Conservation (phyloP, 192 early-diverging fungal species). For the Lobosporangium transversale region DNA sequence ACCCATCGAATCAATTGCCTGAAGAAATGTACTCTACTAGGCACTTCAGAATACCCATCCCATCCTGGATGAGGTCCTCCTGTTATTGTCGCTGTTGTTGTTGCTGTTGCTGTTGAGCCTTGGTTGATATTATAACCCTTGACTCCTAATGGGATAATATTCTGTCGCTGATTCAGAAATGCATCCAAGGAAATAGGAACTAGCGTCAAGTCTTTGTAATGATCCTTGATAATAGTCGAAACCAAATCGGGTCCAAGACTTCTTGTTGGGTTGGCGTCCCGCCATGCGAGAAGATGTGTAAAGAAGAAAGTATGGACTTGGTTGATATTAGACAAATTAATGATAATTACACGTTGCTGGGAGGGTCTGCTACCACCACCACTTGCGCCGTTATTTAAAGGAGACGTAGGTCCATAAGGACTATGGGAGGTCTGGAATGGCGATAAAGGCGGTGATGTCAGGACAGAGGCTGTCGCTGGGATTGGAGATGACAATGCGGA, state of each 20-base stretch:
- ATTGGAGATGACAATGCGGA: slow-evolving; percentile 24
- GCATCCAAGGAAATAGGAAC: slow-evolving; percentile 31
- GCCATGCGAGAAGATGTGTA: slow-evolving; percentile 38
- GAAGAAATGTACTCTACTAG: slow-evolving; percentile 36
- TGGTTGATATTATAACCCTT: not conserved
- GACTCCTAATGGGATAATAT: not conserved
- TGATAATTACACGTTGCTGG: slow-evolving; percentile 19
- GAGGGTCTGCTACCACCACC: not conserved
- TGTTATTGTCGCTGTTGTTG: not conserved
- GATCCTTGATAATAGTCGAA: slow-evolving; percentile 36
- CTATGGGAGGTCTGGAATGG: slow-evolving; percentile 9
- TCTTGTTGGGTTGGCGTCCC: slow-evolving; percentile 37
- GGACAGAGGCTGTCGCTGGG: slow-evolving; percentile 12
- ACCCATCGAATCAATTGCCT: slow-evolving; percentile 43
- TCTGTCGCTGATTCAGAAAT: slow-evolving; percentile 11
- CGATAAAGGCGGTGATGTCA: slow-evolving; percentile 28
- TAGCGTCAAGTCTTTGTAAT: slow-evolving; percentile 42
- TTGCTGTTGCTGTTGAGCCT: not conserved
- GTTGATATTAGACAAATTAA: slow-evolving; percentile 44
- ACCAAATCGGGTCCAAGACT: slow-evolving; percentile 48
- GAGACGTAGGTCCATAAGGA: slow-evolving; percentile 11
- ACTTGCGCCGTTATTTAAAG: not conserved
- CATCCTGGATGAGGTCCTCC: slow-evolving; percentile 42
- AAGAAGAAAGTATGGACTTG: slow-evolving; percentile 48
- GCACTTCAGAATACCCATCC: slow-evolving; percentile 46